phyloP scores from a whole-genome alignment of 2,329 filamentous ascomycete species.

The Penicillium sp. region DNA sequence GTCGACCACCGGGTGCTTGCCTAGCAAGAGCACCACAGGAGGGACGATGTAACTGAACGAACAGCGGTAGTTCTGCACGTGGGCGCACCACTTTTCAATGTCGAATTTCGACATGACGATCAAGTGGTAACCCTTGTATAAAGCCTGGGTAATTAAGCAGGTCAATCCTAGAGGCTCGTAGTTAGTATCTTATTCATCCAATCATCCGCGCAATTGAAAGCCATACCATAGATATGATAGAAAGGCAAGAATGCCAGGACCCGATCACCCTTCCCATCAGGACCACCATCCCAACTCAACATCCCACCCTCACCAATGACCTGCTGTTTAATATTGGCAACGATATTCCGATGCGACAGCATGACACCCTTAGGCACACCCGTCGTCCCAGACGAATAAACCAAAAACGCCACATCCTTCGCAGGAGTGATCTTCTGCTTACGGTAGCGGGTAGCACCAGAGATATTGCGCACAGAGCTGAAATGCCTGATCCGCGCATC shows the following conservation, averaged over 20 bases:
- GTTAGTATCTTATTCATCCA: slow-evolving; percentile 1
- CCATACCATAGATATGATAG: slow-evolving; percentile 82
- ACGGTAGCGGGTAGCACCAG: slow-evolving; percentile 58
- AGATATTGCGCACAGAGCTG: slow-evolving; percentile 65
- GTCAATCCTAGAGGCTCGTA: slow-evolving; percentile 58
- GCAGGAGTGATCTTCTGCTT: slow-evolving; percentile 64
- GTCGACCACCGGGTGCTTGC: slow-evolving; percentile 73
- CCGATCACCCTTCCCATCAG: slow-evolving; percentile 65
- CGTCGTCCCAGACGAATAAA: slow-evolving; percentile 88
- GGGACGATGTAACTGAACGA: slow-evolving; percentile 82
- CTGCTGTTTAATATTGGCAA: slow-evolving; percentile 68
- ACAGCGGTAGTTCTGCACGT: slow-evolving; percentile 72
- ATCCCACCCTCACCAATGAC: slow-evolving; percentile 55
- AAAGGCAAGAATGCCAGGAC: slow-evolving; percentile 81
- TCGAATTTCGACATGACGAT: slow-evolving; percentile 80
- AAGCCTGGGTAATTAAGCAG: slow-evolving; percentile 66
- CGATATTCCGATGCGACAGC: slow-evolving; percentile 78
- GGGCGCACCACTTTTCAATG: slow-evolving; percentile 71
- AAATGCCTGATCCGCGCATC: slow-evolving; percentile 67
- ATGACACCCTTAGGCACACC: slow-evolving; percentile 90
- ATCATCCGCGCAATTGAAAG: not conserved
- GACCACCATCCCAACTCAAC: slow-evolving; percentile 58
- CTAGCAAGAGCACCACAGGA: slow-evolving; percentile 75
- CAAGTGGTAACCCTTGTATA: slow-evolving; percentile 65
- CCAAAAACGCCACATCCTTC: slow-evolving; percentile 77